Base-by-base conservation (phyloP, 805 yeast species). In the Kodamaea sagamina region DNA sequence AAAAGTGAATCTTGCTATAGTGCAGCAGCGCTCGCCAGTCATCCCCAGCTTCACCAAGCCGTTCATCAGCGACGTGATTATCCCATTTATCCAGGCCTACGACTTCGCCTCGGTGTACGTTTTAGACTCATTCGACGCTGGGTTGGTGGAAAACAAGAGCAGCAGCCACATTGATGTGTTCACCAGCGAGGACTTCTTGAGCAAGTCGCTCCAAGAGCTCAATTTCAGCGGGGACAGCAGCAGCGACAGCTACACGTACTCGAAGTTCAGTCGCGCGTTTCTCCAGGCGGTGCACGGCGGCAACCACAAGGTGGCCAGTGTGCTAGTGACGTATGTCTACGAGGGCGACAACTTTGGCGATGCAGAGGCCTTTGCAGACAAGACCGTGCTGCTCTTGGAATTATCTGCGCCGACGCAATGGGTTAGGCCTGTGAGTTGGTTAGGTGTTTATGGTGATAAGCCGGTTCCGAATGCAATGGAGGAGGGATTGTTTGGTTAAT, bases 331-430 rank as follows among this genome's bases (percentile, higher is more conserved):
- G 12, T 82, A 74, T 58, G 95, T 84, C 1, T 89, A 87, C 61
- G 97, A 90, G 59, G 97, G 98, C 25, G 97, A 90, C 61, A 92
- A 92, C 60, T 76, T 82, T 21, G 57, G 62, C 15, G 96, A 89
- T 59, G 93, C 95, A 6, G 68, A 68, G 32, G 48, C 57, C 7
- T 61, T 84, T 47, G 81, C 86, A 2, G 48, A 49, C 9, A 59
- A 62, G 24, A 58, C 72, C 2, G 50, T 59, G 4, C 51, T 62
- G 4, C 47, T 67, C 13, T 52, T 68, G 19, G 58, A 47, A 6
- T 40, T 61, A 17, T 40, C 50, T n/a, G 17, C 9, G 9, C 34
- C 34, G 6, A 38, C 44, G 2, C 21, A 59, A 5, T 78, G 81
- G 76, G 50, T 59, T 7, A 68, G 68, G 6, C 97, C 98, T 0